phyloP scores from a whole-genome alignment of 2,329 filamentous ascomycete genomes.

The Aureobasidium vineae region DNA sequence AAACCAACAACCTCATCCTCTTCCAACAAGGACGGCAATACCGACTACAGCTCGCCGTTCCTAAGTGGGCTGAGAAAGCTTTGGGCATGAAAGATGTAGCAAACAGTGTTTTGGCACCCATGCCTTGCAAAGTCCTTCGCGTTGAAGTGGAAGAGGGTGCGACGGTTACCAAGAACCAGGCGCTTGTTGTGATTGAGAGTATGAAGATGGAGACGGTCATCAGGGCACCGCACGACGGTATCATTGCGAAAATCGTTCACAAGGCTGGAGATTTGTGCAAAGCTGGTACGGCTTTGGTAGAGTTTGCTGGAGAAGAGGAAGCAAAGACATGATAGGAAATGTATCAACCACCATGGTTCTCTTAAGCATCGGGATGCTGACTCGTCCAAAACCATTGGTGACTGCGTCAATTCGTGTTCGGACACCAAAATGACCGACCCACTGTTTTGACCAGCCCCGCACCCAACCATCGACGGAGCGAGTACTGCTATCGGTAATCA shows the following conservation, averaged over 20 bases:
- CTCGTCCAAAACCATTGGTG: neutral
- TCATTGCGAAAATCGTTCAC: conserved; percentile 51
- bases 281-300: conserved; percentile 49
- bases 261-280: conserved; percentile 48
- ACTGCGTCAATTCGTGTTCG: neutral
- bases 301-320: conserved; percentile 41
- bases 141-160: conserved; percentile 85
- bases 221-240: conserved; percentile 49
- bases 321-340: neutral
- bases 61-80: conserved; percentile 83
- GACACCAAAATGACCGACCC: too few species aligned
- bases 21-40: conserved; percentile 69
- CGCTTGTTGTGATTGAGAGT: conserved; percentile 68
- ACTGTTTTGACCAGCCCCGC: neutral
- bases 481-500: conserved; percentile 43
- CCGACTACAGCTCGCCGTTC: conserved; percentile 55
- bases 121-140: conserved; percentile 94
- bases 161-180: conserved; percentile 76
- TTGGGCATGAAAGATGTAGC: conserved; percentile 75
- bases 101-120: conserved; percentile 85
- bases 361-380: neutral
- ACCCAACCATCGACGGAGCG: neutral
- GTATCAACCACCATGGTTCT: neutral
- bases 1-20: conserved; percentile 57
- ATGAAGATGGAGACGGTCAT: conserved; percentile 60